Evolutionary conservation across 208 protist genomes (phyloP).

Genomic region (Leptomonas pyrrhocoris): DNA sequence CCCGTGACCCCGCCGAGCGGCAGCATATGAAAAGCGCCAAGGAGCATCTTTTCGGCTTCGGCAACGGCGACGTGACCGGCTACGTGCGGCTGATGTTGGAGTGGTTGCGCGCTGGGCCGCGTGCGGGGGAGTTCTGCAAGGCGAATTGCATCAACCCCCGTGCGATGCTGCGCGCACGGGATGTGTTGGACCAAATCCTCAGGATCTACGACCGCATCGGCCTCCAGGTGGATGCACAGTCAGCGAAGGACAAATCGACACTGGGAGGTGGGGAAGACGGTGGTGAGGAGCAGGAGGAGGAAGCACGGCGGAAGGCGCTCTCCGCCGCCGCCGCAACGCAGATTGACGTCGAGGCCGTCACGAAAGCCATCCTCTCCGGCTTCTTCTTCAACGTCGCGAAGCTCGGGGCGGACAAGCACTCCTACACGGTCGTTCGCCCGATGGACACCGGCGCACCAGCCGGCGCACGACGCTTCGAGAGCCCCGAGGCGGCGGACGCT

Average conservation of each 20-base stretch:
- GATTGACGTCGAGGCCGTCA: slow-evolving; percentile 70
- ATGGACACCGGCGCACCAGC: slow-evolving; percentile 56
- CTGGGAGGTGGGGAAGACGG: background rate
- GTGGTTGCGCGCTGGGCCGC: slow-evolving; percentile 70
- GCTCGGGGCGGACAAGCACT: slow-evolving; percentile 75
- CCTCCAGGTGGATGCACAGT: slow-evolving; percentile 39
- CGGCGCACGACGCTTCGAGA: slow-evolving; percentile 11
- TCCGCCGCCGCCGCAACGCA: background rate
- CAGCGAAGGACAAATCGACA: background rate
- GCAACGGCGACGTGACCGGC: slow-evolving; percentile 84
- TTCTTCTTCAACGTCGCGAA: slow-evolving; percentile 92
- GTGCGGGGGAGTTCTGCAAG: slow-evolving; percentile 82
- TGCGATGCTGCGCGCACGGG: slow-evolving; percentile 73
- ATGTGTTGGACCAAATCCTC: slow-evolving; percentile 90
- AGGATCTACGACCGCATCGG: slow-evolving; percentile 81
- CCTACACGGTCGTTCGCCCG: slow-evolving; percentile 77
- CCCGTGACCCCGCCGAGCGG: slow-evolving; percentile 87
- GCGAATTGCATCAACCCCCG: slow-evolving; percentile 72
- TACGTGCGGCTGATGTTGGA: slow-evolving; percentile 87
- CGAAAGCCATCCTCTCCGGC: slow-evolving; percentile 74
- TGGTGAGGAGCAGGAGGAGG: slow-evolving; percentile 12
- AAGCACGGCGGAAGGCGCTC: slow-evolving; percentile 25
- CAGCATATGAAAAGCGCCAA: slow-evolving; percentile 73
- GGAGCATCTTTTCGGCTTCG: slow-evolving; percentile 74
- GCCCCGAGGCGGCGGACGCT: slow-evolving; percentile 22